Percentiles rank a stretch among this genome's conserved stretches.
Conservation (phyloP, 208 protist genomes). For the Jaenimonas drosophilae region DNA sequence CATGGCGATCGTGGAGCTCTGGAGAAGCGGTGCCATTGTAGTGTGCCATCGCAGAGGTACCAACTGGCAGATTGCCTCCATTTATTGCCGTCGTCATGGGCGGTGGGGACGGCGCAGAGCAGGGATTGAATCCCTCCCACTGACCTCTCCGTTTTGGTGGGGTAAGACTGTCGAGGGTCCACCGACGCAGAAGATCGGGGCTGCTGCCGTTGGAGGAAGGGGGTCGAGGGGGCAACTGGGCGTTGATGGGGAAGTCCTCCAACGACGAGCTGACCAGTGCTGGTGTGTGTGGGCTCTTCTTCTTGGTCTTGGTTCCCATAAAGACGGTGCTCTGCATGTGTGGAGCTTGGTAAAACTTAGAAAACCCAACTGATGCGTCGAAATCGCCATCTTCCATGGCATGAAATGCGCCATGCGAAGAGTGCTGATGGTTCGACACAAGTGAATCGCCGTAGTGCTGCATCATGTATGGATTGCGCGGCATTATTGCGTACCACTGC, state of each 20-base stretch:
- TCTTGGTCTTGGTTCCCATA: conserved; percentile 19
- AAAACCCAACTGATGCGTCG: conserved; percentile 35
- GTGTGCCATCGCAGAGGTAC: neutral
- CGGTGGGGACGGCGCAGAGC: neutral
- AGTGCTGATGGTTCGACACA: conserved; percentile 3
- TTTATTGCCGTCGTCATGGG: neutral
- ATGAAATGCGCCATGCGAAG: neutral
- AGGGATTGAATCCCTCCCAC: neutral
- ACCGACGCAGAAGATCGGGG: too few relatives aligned
- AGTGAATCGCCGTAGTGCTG: conserved; percentile 56
- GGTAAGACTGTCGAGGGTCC: too few relatives aligned
- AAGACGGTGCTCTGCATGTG: conserved; percentile 71
- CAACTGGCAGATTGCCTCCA: neutral
- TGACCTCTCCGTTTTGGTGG: neutral
- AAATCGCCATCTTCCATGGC: conserved; percentile 9
- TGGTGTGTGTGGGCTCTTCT: too few relatives aligned
- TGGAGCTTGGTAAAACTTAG: conserved; percentile 26
- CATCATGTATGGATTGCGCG: conserved; percentile 54
- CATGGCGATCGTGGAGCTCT: neutral
- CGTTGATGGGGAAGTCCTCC: too few relatives aligned
- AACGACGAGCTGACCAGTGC: too few relatives aligned
- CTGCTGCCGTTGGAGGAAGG: too few relatives aligned
- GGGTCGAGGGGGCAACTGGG: too few relatives aligned
- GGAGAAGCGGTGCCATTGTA: neutral
- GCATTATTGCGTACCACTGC: conserved; percentile 19